These are phyloP conservation scores for Globisporangium radiosum DNA, from an alignment of 352 stramenopile genomes.

Conservation along the genomic window DNA sequence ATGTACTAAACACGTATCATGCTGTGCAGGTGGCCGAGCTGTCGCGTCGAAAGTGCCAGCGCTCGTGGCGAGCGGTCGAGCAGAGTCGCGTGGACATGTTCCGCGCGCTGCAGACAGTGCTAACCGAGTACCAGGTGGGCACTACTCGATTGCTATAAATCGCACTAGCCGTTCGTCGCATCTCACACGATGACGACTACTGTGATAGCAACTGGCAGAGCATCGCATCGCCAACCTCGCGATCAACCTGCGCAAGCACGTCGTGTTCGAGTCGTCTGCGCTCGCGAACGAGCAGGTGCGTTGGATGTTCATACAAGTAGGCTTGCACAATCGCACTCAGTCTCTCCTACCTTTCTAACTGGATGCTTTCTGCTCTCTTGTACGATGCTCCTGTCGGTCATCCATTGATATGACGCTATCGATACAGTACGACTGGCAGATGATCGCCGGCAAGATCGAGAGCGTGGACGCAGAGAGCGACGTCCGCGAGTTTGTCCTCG, in stretches of 20 bases:
- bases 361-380: neutral
- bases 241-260: conserved; percentile 75
- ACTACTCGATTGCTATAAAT: neutral
- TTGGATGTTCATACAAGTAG: no score
- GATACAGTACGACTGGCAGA: conserved; percentile 79
- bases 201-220: conserved; percentile 67
- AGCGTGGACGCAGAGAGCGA: conserved; percentile 62
- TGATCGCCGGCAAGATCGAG: conserved; percentile 65
- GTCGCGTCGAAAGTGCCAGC: conserved; percentile 50
- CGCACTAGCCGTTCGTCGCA: neutral
- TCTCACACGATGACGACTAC: neutral
- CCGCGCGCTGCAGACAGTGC: conserved; percentile 51
- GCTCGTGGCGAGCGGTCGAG: conserved; percentile 58
- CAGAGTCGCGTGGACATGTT: conserved; percentile 63
- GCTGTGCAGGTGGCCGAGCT: conserved; percentile 43
- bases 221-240: conserved; percentile 61
- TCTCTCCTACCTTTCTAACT: neutral
- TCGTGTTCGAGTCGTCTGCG: conserved; percentile 75
- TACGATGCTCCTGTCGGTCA: neutral
- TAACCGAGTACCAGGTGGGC: conserved; percentile 75
- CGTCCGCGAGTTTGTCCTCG: conserved; percentile 65
- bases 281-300: conserved; percentile 77
- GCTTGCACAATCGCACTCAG: no score
- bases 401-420: neutral
- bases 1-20: no score